Conservation (phyloP, 371 early-diverging fungal genomes). For the Polyrhizophydium stewartii region DNA sequence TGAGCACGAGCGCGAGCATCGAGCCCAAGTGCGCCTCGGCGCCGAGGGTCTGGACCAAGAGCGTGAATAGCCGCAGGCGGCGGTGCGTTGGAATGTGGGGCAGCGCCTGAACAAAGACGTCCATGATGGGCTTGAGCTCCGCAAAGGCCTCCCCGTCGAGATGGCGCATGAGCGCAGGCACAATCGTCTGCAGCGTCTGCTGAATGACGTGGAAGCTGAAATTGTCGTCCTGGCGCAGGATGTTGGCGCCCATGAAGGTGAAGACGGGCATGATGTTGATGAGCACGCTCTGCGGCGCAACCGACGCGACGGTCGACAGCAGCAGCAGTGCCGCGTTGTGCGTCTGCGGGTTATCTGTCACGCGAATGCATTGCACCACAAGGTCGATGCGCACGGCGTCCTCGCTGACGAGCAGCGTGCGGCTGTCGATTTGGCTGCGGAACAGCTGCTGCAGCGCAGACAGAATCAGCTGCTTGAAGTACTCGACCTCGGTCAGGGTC, state of each 20-base stretch:
- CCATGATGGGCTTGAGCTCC: slow-evolving; percentile 63
- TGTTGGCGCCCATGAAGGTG: slow-evolving; percentile 97
- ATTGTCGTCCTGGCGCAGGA: slow-evolving; percentile 89
- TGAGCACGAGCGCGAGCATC: slow-evolving; percentile 69
- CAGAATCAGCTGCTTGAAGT: slow-evolving; percentile 82
- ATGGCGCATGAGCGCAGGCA: slow-evolving; percentile 70
- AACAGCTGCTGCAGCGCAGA: slow-evolving; percentile 44
- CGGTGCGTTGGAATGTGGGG: slow-evolving; percentile 92
- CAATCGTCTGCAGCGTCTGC: slow-evolving; percentile 71
- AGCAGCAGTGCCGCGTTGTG: slow-evolving; percentile 85
- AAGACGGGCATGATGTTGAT: slow-evolving; percentile 94
- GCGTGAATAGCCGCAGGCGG: slow-evolving; percentile 78
- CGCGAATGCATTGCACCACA: slow-evolving; percentile 84
- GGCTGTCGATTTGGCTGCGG: background rate
- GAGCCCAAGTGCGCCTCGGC: slow-evolving; percentile 67
- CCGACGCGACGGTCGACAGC: slow-evolving; percentile 80
- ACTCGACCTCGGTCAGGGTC: slow-evolving; percentile 69
- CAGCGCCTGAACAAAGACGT: slow-evolving; percentile 88
- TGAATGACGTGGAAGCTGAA: slow-evolving; percentile 94
- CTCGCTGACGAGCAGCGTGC: slow-evolving; percentile 21
- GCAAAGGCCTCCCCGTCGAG: background rate
- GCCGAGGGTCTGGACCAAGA: slow-evolving; percentile 78
- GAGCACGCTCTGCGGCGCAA: slow-evolving; percentile 81
- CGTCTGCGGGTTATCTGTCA: slow-evolving; percentile 92
- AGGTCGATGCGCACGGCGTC: slow-evolving; percentile 70